Evolutionary conservation across 495 filamentous ascomycete species (phyloP), one percentile per base, ranked within the genome.

Genomic region (Mytilinidion resinicola): DNA sequence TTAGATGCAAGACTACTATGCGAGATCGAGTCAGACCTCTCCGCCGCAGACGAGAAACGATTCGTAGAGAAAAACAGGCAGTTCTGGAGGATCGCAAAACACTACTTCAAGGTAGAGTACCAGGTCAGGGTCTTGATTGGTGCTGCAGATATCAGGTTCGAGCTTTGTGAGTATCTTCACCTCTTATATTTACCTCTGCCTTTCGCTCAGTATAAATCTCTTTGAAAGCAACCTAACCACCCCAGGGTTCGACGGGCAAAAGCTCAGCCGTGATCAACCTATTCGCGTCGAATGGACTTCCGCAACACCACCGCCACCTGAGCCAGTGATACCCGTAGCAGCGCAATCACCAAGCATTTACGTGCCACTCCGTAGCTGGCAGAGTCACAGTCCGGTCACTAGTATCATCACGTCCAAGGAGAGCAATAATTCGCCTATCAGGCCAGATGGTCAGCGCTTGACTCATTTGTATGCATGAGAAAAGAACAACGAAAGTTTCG

Each of bases 211-310:
- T 30, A 30, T 30, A 2, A 6, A 30, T 30, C 2, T 30, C 25
- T 30, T 30, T 30, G 3, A 30, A 30, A n/a, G n/a, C 35, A 51
- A 34, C 17, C 6, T 43, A 44, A 38, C 19, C 9, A 10, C 8
- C 19, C 9, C 53, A 69, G 64, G 58, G 68, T 73, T 73, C 55
- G 58, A 72, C 55, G 66, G 64, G 46, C 63, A 70, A 53, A 72
- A 71, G 54, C 53, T 73, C 10, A 69, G 57, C 55, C 65, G 68
- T 34, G 73, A 75, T 46, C 57, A 71, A 20, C 61, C 70, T 0
- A 75, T 76, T 57, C 66, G 67, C 25, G 70, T 76, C 4, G 73
- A 76, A 33, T 76, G 73, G 73, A 21, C 52, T 37, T 9, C 51
- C n/a, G 37, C 37, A 25, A 21, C 51, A 14, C 11, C 52, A 4